Percentiles rank a stretch among this genome's conserved stretches.
Conservation (phyloP, 2,329 filamentous ascomycete genomes). For the Pleurostoma richardsiae region DNA sequence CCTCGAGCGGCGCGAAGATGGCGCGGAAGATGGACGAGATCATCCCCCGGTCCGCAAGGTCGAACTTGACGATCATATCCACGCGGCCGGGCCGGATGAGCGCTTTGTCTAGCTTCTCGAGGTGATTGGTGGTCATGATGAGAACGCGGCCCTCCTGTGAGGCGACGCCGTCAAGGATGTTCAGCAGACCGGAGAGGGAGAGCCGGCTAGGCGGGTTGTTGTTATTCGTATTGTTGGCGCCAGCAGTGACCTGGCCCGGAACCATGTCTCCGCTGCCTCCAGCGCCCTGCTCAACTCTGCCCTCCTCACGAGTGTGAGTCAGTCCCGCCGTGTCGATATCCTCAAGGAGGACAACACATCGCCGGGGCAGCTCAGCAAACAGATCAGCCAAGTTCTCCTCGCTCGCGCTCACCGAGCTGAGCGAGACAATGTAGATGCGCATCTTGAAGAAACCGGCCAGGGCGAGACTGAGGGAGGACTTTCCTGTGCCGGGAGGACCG, state of each 20-base stretch:
- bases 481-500: conserved; percentile 76
- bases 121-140: conserved; percentile 62
- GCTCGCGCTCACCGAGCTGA: conserved; percentile 56
- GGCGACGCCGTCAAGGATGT: conserved; percentile 72
- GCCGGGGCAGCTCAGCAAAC: conserved; percentile 62
- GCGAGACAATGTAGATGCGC: conserved; percentile 66
- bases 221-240: conserved; percentile 14
- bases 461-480: conserved; percentile 67
- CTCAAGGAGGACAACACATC: conserved; percentile 70
- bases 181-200: conserved; percentile 72
- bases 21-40: conserved; percentile 50
- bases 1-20: conserved; percentile 49
- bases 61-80: conserved; percentile 55
- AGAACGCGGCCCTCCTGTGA: conserved; percentile 59
- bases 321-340: conserved; percentile 72
- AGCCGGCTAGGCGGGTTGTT: conserved; percentile 32
- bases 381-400: conserved; percentile 62
- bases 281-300: background rate
- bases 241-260: conserved; percentile 1
- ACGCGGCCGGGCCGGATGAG: conserved; percentile 59
- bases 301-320: conserved; percentile 49
- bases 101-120: conserved; percentile 57
- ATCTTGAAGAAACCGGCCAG: conserved; percentile 66
- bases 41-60: conserved; percentile 47
- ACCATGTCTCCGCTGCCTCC: conserved; percentile 3